Evolutionary conservation across 257 asterid genomes (phyloP).

Genomic region (Oldenlandia corymbosa): DNA sequence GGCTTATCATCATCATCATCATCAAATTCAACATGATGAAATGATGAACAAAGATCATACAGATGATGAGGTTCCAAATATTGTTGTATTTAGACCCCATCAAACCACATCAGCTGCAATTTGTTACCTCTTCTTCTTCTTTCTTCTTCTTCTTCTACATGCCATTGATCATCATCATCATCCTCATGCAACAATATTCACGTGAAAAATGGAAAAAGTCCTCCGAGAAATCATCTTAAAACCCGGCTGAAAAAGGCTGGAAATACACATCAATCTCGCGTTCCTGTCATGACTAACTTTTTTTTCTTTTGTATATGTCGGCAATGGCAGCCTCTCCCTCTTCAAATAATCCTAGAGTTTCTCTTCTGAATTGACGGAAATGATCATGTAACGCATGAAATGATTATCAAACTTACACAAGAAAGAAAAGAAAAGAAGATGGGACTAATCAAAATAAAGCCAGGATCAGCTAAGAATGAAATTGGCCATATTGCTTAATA

Average conservation of each 20-base stretch:
- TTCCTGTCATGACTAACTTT: too few species aligned
- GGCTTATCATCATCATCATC: constrained; percentile 20
- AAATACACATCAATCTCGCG: neutral
- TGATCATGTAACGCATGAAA: neutral
- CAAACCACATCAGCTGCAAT: constrained; percentile 21
- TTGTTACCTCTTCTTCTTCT: too few species aligned
- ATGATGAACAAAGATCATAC: constrained; percentile 20
- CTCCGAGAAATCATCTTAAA: constrained; percentile 9
- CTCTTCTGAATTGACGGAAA: too few species aligned
- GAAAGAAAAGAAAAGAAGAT: constrained; percentile 11
- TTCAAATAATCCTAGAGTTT: too few species aligned
- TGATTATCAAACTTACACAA: too few species aligned
- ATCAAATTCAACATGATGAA: too few species aligned
- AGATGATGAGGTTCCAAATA: constrained; percentile 21
- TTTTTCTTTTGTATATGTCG: too few species aligned
- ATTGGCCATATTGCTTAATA: too few species aligned
- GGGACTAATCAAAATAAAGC: too few species aligned
- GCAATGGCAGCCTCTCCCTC: too few species aligned
- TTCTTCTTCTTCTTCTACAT: too few species aligned
- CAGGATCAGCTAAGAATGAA: too few species aligned
- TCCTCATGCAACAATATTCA: neutral
- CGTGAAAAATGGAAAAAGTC: constrained; percentile 15
- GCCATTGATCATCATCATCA: constrained; percentile 20
- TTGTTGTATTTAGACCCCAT: constrained; percentile 55
- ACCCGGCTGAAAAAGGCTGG: neutral